Evolutionary conservation across 805 yeast genomes (phyloP), one percentile per base, ranked within the genome.

Genomic region (Torulaspora microellipsoides): DNA sequence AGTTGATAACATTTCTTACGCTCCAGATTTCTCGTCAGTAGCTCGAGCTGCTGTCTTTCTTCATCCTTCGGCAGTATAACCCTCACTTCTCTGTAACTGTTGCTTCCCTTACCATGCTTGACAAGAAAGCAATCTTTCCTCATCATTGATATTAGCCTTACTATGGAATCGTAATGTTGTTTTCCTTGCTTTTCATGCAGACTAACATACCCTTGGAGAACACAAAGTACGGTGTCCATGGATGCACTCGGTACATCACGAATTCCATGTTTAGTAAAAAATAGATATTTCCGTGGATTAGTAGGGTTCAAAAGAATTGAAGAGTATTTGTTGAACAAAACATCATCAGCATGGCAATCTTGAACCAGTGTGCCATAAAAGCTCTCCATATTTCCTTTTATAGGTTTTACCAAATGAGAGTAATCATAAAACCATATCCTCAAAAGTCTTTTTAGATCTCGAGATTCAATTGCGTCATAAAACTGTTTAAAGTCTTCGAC

Each of bases 401-500:
- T 30, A 8, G 46, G 39, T 8, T 41, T 43, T 10, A 60, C 33
- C 9, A 56, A 35, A 12, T 45, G 42, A 4, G 51, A 42, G 43
- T 63, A 47, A 44, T 63, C 65, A 34, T 49, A 57, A 25, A 55
- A 45, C 67, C 67, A 63, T 17, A 55, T 39, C 25, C 60, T 48
- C 20, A 60, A 31, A 11, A 63, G 42, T 15, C 49, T 48, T 34
- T 50, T 53, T 15, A 56, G 36, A 15, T 50, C 51, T 2, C 28
- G 23, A 4, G 46, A 41, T 8, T 38, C 14, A 3, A 50, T 45
- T 8, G 48, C 39, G 12, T 53, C 34, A 47, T 62, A 62, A 34
- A 58, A 43, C 2, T 40, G 15, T 28, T 47, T 46, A 35, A 62
- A 61, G 42, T 61, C 65, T 3, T 47, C 36, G 6, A 60, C 14